Percentiles rank a stretch among this genome's conserved stretches.
These are phyloP conservation scores for Melaleuca alternifolia DNA, from an alignment of 345 rosid species.

Conservation along the genomic window DNA sequence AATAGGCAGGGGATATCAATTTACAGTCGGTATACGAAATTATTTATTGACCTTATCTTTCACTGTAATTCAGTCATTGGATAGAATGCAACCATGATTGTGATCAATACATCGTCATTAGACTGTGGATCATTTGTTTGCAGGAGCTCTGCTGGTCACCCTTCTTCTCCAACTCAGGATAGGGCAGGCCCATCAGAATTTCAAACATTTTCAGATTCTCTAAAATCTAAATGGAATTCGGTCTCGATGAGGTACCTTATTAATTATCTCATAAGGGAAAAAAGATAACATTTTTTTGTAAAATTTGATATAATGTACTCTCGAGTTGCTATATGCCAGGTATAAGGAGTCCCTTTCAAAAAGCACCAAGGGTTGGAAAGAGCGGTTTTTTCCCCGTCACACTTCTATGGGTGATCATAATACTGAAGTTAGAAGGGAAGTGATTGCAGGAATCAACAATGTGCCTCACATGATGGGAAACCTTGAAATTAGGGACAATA, in stretches of 20 bases:
- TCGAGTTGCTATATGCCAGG: slow-evolving; percentile 9
- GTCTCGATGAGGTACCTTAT: slow-evolving; percentile 38
- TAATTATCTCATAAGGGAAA: not conserved
- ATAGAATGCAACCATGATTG: not conserved
- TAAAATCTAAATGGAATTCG: slow-evolving; percentile 53
- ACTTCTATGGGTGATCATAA: slow-evolving; percentile 21
- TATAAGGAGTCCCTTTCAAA: slow-evolving; percentile 56
- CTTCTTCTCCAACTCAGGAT: slow-evolving; percentile 27
- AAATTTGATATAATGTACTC: not conserved
- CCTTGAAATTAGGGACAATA: slow-evolving; percentile 26
- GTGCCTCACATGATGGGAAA: slow-evolving; percentile 37
- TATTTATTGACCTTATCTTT: not conserved
- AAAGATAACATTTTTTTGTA: not conserved
- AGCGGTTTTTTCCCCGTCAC: slow-evolving; percentile 49
- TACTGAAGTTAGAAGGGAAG: slow-evolving; percentile 43
- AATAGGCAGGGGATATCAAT: slow-evolving; percentile 24
- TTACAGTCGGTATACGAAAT: slow-evolving; percentile 25
- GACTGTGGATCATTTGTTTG: not conserved
- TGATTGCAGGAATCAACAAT: slow-evolving; percentile 34
- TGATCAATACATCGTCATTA: not conserved
- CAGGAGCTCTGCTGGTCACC: slow-evolving; percentile 18
- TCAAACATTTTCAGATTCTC: slow-evolving; percentile 53
- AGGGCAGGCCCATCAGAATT: slow-evolving; percentile 56
- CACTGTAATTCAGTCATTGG: not conserved
- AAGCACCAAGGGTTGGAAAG: slow-evolving; percentile 71